phyloP scores from a whole-genome alignment of 768 basidiomycete species.

The Lentinus brumalis region DNA sequence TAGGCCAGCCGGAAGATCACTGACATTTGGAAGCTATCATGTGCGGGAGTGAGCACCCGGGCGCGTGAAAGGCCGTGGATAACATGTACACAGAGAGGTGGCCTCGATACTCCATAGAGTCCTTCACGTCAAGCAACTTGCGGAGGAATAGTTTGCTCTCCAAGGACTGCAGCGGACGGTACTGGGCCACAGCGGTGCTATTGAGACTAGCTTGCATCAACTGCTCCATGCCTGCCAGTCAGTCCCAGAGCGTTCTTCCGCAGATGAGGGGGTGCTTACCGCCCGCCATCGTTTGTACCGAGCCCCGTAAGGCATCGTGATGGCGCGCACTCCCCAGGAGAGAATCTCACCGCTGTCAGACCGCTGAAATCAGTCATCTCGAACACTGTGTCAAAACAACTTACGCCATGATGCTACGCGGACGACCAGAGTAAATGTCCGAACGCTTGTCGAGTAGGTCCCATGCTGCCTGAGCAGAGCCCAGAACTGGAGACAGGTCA shows the following conservation, averaged over 20 bases:
- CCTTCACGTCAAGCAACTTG: background rate
- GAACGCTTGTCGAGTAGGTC: slow-evolving; percentile 47
- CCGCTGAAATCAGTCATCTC: background rate
- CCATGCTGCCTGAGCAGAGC: slow-evolving; percentile 33
- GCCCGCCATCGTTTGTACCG: slow-evolving; percentile 8
- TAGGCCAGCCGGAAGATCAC: slow-evolving; percentile 9
- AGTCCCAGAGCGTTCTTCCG: too few relatives aligned
- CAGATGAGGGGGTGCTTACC: background rate
- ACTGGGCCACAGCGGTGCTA: slow-evolving; percentile 2
- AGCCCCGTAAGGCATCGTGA: slow-evolving; percentile 6
- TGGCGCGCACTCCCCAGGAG: slow-evolving; percentile 3
- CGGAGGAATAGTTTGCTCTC: slow-evolving; percentile 4
- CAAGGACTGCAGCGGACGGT: slow-evolving; percentile 4
- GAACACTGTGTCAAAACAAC: background rate
- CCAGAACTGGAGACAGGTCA: background rate
- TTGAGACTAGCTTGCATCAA: slow-evolving; percentile 9
- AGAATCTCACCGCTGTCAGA: slow-evolving; percentile 2
- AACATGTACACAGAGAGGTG: slow-evolving; percentile 1
- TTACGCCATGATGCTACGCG: slow-evolving; percentile 4
- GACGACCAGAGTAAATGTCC: slow-evolving; percentile 43
- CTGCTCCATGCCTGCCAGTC: background rate
- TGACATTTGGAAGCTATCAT: slow-evolving; percentile 9
- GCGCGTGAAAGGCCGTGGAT: background rate
- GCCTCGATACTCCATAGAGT: slow-evolving; percentile 6
- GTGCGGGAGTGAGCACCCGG: background rate